These are phyloP conservation scores for Sarocladium strictum DNA, from an alignment of 2,329 filamentous ascomycete genomes.

Conservation along the genomic window DNA sequence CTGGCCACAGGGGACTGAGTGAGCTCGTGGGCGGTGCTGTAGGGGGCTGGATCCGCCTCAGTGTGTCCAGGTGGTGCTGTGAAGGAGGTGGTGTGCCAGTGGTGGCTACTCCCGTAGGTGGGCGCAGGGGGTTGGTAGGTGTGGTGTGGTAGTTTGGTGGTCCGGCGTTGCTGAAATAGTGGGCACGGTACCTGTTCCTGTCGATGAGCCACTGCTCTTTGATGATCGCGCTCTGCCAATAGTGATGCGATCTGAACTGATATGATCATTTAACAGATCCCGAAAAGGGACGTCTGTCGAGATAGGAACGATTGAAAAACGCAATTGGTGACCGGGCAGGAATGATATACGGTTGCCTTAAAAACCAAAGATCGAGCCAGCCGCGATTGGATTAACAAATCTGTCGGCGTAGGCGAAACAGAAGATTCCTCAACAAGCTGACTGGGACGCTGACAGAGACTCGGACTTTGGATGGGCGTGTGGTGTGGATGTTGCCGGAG, in stretches of 20 bases:
- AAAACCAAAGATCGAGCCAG: neutral
- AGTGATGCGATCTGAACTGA: neutral
- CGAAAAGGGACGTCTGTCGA: neutral
- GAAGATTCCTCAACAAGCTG: neutral
- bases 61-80: neutral
- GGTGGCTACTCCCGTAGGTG: neutral
- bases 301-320: neutral
- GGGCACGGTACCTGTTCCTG: neutral
- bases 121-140: neutral
- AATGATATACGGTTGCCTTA: neutral
- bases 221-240: neutral
- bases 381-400: neutral
- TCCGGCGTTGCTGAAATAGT: neutral
- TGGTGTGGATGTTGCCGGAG: neutral
- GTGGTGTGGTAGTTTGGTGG: neutral
- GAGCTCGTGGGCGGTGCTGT: neutral
- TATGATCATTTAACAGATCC: neutral
- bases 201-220: neutral
- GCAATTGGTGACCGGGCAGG: neutral
- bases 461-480: neutral
- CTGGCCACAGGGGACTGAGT: neutral
- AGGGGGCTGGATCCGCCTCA: constrained; percentile 2
- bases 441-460: constrained; percentile 6
- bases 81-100: neutral
- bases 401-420: constrained; percentile 5